These are phyloP conservation scores for Amylostereum chailletii DNA, from an alignment of 1,284 basidiomycete species.

Conservation along the genomic window DNA sequence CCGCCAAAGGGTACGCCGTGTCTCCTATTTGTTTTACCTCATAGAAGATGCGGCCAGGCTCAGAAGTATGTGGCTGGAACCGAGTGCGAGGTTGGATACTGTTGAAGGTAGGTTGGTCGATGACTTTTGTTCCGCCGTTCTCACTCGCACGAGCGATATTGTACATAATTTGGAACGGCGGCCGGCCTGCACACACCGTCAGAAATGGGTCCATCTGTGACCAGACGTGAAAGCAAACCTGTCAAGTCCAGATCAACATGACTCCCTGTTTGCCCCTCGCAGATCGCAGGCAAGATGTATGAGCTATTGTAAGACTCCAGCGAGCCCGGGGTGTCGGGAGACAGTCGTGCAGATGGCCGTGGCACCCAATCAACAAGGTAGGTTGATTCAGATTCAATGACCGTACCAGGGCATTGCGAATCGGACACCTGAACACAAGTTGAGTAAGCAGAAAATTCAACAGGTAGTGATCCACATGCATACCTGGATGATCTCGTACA, in stretches of 20 bases:
- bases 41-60: conserved; percentile 80
- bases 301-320: conserved; percentile 59
- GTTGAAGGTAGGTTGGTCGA: conserved; percentile 73
- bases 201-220: not conserved
- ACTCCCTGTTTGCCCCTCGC: conserved; percentile 64
- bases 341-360: conserved; percentile 58
- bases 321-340: conserved; percentile 41
- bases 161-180: conserved; percentile 84
- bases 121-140: conserved; percentile 48
- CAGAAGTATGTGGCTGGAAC: conserved; percentile 76
- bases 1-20: conserved; percentile 71
- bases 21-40: conserved; percentile 86
- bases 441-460: not conserved
- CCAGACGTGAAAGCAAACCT: conserved; percentile 34
- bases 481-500: conserved; percentile 71
- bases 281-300: conserved; percentile 67
- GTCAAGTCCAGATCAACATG: conserved; percentile 74
- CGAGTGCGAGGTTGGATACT: conserved; percentile 78
- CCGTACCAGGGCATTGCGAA: conserved; percentile 74
- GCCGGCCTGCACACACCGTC: conserved; percentile 44
- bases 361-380: conserved; percentile 74
- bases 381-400: conserved; percentile 49
- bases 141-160: conserved; percentile 62
- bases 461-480: conserved; percentile 12
- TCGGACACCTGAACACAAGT: conserved; percentile 56